These are phyloP conservation scores for Trifolium repens DNA, from an alignment of 306 rosid species.

Conservation along the genomic window DNA sequence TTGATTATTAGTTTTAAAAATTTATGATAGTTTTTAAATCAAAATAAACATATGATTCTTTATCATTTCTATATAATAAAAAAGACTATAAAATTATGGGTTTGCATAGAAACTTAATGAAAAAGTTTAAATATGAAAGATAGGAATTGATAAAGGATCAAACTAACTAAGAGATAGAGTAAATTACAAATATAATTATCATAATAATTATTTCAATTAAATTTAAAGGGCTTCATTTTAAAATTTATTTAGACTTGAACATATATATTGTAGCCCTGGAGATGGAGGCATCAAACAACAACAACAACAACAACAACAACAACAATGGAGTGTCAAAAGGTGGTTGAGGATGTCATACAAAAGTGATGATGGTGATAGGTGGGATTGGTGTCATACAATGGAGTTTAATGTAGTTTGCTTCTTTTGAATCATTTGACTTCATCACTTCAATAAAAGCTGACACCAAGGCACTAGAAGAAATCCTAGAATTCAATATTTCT, in stretches of 20 bases:
- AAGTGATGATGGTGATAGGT: not conserved
- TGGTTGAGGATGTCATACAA: slow-evolving; percentile 1
- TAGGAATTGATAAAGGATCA: not conserved
- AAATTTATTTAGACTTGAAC: not conserved
- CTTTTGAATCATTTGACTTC: not conserved
- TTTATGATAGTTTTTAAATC: no score
- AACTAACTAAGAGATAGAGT: not conserved
- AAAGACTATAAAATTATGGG: no score
- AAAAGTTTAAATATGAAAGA: not conserved
- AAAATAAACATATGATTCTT: no score
- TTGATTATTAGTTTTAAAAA: no score
- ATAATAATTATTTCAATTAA: no score
- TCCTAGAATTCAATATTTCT: slow-evolving; percentile 16
- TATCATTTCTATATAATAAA: no score
- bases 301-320: not conserved
- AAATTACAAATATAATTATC: not conserved
- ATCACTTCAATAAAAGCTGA: slow-evolving; percentile 21
- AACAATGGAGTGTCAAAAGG: not conserved
- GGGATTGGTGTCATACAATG: not conserved
- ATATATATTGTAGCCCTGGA: not conserved
- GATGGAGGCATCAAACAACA: not conserved
- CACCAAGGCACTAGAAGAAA: slow-evolving; percentile 29
- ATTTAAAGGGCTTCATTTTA: not conserved
- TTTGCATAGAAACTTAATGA: not conserved
- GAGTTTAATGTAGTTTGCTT: not conserved